Percentiles rank a stretch among this genome's conserved stretches.
Evolutionary conservation across 768 basidiomycete species (phyloP).

Genomic region (Lanmaoa pseudosensibilis): DNA sequence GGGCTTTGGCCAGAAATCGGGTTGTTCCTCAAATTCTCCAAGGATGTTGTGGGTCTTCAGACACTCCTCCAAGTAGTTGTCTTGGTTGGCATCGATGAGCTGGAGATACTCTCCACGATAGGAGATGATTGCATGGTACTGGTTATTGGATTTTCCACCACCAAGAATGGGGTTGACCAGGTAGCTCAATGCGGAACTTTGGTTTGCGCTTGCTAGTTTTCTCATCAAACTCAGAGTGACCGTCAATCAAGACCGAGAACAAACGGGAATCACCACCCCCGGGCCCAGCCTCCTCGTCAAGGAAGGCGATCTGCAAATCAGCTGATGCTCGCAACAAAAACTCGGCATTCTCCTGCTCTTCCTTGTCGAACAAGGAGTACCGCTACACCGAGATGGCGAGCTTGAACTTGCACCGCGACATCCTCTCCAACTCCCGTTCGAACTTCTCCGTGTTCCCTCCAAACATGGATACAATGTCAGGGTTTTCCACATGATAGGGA

Average conservation of each 20-base stretch:
- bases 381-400: conserved; percentile 98
- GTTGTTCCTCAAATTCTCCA: conserved; percentile 96
- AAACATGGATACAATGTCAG: conserved; percentile 93
- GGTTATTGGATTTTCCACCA: conserved; percentile 99
- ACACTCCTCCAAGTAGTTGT: conserved; percentile 99
- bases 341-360: conserved; percentile 97
- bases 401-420: conserved; percentile 98
- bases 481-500: conserved; percentile 98
- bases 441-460: conserved; percentile 95
- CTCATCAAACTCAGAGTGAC: conserved; percentile 93
- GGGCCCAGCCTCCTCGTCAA: conserved; percentile 92
- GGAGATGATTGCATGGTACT: conserved; percentile 99
- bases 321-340: conserved; percentile 97
- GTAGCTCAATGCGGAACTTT: conserved; percentile 96
- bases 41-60: conserved; percentile 97
- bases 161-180: conserved; percentile 97
- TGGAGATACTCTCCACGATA: conserved; percentile 99
- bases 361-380: conserved; percentile 98
- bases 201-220: conserved; percentile 86
- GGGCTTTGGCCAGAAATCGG: conserved; percentile 88
- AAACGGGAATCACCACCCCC: conserved; percentile 86
- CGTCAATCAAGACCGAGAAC: conserved; percentile 94
- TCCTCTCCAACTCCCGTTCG: conserved; percentile 93
- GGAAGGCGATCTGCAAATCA: conserved; percentile 95
- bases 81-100: conserved; percentile 99